Percentiles rank a stretch among this genome's conserved stretches.
Evolutionary conservation across 1,284 basidiomycete genomes (phyloP).

Genomic region (Leccinum fallax): DNA sequence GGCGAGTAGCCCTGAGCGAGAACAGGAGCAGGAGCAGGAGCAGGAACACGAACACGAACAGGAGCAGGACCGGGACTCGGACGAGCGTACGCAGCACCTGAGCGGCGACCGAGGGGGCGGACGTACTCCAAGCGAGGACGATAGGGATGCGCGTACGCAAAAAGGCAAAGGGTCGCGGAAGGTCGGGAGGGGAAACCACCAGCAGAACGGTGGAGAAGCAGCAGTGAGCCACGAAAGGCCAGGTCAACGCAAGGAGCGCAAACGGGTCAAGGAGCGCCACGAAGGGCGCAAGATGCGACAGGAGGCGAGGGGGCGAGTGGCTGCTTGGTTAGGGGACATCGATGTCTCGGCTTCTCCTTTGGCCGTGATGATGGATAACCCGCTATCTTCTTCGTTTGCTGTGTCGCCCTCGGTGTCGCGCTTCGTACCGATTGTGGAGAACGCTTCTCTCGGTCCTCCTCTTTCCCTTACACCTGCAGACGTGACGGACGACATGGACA

Average conservation of each 20-base stretch:
- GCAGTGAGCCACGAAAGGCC: constrained; percentile 30
- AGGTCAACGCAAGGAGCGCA: constrained; percentile 27
- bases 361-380: constrained; percentile 19
- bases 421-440: constrained; percentile 27
- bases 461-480: constrained; percentile 11
- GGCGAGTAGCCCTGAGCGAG: constrained; percentile 23
- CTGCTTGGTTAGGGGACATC: constrained; percentile 73
- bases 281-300: constrained; percentile 45
- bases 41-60: constrained; percentile 1
- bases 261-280: constrained; percentile 28
- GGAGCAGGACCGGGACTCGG: constrained; percentile 48
- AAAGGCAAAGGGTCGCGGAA: constrained; percentile 31
- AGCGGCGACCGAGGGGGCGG: constrained; percentile 32
- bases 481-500: constrained; percentile 11
- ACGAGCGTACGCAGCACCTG: constrained; percentile 54
- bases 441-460: constrained; percentile 22
- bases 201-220: constrained; percentile 26
- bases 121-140: constrained; percentile 37
- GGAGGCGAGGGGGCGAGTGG: constrained; percentile 67
- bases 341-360: constrained; percentile 49
- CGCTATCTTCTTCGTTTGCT: constrained; percentile 13
- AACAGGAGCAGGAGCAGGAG: constrained; percentile 5
- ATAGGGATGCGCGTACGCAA: constrained; percentile 35
- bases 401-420: constrained; percentile 25
- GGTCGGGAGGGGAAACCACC: constrained; percentile 33